Percentiles rank a stretch among this genome's conserved stretches.
Evolutionary conservation across 163 green algal genomes (phyloP).

Genomic region (Scenedesmus sp.): DNA sequence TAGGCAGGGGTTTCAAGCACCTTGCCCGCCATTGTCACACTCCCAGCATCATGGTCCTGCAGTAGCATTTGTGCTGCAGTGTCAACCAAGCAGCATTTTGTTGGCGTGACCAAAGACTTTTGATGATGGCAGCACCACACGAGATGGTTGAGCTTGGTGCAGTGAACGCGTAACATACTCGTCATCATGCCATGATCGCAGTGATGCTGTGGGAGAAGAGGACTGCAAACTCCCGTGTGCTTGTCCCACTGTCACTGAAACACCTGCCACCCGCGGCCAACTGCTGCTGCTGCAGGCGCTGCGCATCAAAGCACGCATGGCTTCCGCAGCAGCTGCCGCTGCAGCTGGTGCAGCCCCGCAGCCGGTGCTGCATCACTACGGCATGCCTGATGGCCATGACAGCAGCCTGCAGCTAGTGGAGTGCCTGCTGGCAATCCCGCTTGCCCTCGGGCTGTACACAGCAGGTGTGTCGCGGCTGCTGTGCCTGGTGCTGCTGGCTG

Average conservation of each 20-base stretch:
- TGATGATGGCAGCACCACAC: too few species aligned
- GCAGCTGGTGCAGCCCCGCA: not conserved
- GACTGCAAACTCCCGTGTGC: not conserved
- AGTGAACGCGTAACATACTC: not conserved
- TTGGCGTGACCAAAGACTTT: too few species aligned
- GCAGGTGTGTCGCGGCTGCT: constrained; percentile 21
- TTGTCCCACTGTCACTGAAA: not conserved
- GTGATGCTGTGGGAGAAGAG: not conserved
- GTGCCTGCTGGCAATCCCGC: constrained; percentile 36
- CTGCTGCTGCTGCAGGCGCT: not conserved
- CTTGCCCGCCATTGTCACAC: too few species aligned
- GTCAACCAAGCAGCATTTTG: not conserved
- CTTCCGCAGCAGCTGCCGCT: not conserved
- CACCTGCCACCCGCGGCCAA: too few species aligned
- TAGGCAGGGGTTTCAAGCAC: too few species aligned
- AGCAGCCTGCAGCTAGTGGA: constrained; percentile 28
- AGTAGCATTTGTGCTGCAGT: not conserved
- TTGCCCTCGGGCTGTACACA: constrained; percentile 37
- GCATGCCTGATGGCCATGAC: constrained; percentile 30
- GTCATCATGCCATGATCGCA: not conserved
- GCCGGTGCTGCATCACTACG: constrained; percentile 26
- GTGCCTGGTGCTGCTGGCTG: not conserved
- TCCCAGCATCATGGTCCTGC: too few species aligned
- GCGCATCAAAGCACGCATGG: constrained; percentile 19
- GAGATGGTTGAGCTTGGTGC: not conserved